phyloP scores from a whole-genome alignment of 2,329 filamentous ascomycete species.

The Trichoderma harzianum region DNA sequence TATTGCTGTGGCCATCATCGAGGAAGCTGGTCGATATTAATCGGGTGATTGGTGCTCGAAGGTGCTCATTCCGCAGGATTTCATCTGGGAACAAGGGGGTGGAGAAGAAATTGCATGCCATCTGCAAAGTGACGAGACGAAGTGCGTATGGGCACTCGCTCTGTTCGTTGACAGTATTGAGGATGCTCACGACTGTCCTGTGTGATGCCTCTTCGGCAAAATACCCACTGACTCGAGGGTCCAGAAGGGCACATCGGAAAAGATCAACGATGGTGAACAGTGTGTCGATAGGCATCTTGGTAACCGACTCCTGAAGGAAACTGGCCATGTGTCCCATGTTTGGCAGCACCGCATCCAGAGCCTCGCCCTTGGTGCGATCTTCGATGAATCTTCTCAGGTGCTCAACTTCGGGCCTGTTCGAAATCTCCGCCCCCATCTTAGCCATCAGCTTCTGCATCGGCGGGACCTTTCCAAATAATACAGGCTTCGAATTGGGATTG shows the following conservation, averaged over 20 bases:
- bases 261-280: constrained; percentile 86
- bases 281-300: constrained; percentile 56
- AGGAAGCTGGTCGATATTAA: constrained; percentile 76
- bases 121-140: constrained; percentile 77
- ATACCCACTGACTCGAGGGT: constrained; percentile 75
- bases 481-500: constrained; percentile 59
- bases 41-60: constrained; percentile 60
- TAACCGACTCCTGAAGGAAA: constrained; percentile 56
- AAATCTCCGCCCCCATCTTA: constrained; percentile 64
- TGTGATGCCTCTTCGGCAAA: constrained; percentile 73
- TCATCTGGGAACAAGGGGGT: constrained; percentile 67
- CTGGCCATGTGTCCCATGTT: constrained; percentile 62
- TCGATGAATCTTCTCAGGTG: constrained; percentile 70
- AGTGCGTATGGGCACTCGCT: constrained; percentile 71
- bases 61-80: constrained; percentile 48
- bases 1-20: constrained; percentile 68
- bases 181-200: constrained; percentile 58
- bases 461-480: constrained; percentile 73
- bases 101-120: constrained; percentile 81
- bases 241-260: constrained; percentile 71
- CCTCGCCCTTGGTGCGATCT: constrained; percentile 52
- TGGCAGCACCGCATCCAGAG: constrained; percentile 67
- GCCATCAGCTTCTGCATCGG: constrained; percentile 76
- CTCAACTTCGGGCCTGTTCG: constrained; percentile 58
- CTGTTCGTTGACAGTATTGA: constrained; percentile 56